Base-by-base conservation (phyloP, 2,329 filamentous ascomycete species). In the Colletotrichum limetticola region DNA sequence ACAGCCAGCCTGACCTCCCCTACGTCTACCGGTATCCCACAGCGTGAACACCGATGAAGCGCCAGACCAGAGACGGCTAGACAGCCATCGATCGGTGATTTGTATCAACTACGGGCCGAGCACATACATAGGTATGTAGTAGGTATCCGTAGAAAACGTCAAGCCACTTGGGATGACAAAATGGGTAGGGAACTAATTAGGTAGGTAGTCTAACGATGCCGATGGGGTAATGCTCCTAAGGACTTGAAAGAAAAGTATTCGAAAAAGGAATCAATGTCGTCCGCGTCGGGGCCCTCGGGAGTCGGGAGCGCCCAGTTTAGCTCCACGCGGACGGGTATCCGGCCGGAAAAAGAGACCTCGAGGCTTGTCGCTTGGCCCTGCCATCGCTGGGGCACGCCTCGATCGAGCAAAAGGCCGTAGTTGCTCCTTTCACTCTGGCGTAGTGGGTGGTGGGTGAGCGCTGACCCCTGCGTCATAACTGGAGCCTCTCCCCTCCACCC, bases 281-380 rank as follows among this genome's bases (percentile, higher is more conserved):
- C 66, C 53, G 59, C 32, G 58, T 69, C 59, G 69, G 69, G 59
- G 66, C 32, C 59, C 28, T 64, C 66, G 66, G 59, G 69, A 69
- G 59, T 64, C 66, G 66, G 59, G 69, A 69, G 59, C 24, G 26
- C 58, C 46, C 32, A 59, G 58, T 28, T 57, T 52, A 63, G 66
- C 59, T 55, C 52, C 66, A 68, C 42, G 42, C 30, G 69, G 69
- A 42, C 58, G 65, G 64, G 32, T 63, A 62, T 56, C 69, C 69
- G 69, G 69, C 69, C 66, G 59, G 64, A 64, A 49, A 12, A 42
- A 19, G 7, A 16, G 59, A 32, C 30, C 57, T 64, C 42, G 59
- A 64, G 32, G 59, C 59, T 69, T 69, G 66, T 53, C 56, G 59
- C 59, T 69, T 69, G 66, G 66, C 56, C 68, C 28, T 30, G 52